phyloP scores from a whole-genome alignment of 129 eudicot species.

The Rutidosis leptorrhynchoides region DNA sequence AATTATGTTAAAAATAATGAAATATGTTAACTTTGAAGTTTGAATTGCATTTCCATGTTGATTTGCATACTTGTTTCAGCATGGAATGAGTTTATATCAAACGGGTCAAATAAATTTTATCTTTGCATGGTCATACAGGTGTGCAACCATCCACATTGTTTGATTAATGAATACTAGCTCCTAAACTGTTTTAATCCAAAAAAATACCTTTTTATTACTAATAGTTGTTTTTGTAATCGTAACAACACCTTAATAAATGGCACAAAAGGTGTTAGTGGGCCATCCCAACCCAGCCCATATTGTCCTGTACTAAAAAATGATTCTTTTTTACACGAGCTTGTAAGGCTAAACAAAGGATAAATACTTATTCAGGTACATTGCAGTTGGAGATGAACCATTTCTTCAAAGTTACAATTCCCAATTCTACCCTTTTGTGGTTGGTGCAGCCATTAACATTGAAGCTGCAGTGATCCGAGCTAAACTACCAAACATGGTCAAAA shows the following conservation, averaged over 20 bases:
- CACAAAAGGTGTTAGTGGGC: background rate
- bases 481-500: slow-evolving; percentile 53
- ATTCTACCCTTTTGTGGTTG: slow-evolving; percentile 71
- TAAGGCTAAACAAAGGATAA: background rate
- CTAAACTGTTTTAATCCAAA: background rate
- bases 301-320: background rate
- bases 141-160: background rate
- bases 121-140: background rate
- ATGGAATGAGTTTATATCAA: background rate
- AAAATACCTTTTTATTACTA: too few species aligned
- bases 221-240: background rate
- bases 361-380: slow-evolving; percentile 57
- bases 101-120: background rate
- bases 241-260: background rate
- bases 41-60: background rate
- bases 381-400: slow-evolving; percentile 87
- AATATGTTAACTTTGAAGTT: background rate
- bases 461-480: slow-evolving; percentile 69
- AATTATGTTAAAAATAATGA: background rate
- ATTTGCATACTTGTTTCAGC: background rate
- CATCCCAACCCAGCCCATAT: background rate
- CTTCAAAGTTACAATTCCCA: slow-evolving; percentile 64
- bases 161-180: background rate
- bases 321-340: background rate
- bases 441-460: slow-evolving; percentile 86